phyloP scores from a whole-genome alignment of 2,329 filamentous ascomycete species.

The Aspergillus amoenus region DNA sequence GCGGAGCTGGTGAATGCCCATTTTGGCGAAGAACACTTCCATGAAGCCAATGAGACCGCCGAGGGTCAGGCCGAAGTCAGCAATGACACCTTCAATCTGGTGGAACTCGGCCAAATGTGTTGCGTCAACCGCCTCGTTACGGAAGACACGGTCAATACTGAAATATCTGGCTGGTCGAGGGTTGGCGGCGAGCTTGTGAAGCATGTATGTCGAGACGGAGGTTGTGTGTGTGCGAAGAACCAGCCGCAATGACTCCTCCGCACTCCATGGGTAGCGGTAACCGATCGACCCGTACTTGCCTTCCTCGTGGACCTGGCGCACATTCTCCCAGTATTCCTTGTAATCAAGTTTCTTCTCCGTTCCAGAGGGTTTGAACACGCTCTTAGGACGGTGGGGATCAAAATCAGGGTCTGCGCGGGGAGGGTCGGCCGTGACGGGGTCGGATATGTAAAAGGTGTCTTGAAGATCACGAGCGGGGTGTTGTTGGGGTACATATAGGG shows the following conservation, averaged over 20 bases:
- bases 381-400: conserved; percentile 38
- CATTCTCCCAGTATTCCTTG: conserved; percentile 82
- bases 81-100: conserved; percentile 97
- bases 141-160: conserved; percentile 97
- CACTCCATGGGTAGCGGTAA: conserved; percentile 92
- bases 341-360: conserved; percentile 62
- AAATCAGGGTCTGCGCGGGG: conserved; percentile 57
- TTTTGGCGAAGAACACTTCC: conserved; percentile 93
- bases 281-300: conserved; percentile 94
- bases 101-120: conserved; percentile 98
- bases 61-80: conserved; percentile 88
- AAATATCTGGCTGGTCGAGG: conserved; percentile 93
- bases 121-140: conserved; percentile 94
- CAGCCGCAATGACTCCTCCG: conserved; percentile 79
- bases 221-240: conserved; percentile 97
- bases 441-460: conserved; percentile 97
- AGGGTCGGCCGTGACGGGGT: conserved; percentile 73
- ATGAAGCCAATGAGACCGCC: conserved; percentile 94
- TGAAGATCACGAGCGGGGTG: conserved; percentile 96
- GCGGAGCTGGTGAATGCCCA: conserved; percentile 81
- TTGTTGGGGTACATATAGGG: conserved; percentile 95
- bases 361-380: conserved; percentile 41
- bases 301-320: conserved; percentile 80
- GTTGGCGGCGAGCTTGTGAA: conserved; percentile 82
- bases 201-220: conserved; percentile 83